Percentiles rank a stretch among this genome's conserved stretches.
These are phyloP conservation scores for Iris pallida DNA, from an alignment of 116 monocot genomes.

Conservation along the genomic window DNA sequence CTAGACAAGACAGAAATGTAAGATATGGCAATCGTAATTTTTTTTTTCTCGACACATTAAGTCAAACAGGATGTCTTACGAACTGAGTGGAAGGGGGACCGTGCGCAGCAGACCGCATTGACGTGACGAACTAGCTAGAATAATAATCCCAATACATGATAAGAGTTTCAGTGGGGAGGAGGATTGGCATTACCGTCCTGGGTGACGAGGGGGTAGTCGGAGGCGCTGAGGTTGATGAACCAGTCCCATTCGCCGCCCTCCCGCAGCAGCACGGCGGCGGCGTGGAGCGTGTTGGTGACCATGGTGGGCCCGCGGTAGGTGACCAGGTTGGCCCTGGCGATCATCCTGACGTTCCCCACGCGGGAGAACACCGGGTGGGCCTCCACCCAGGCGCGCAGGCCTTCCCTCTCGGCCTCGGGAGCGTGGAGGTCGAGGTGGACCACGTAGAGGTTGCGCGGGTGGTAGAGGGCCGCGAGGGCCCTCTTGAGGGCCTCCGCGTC, in stretches of 20 bases:
- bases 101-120: too few species aligned
- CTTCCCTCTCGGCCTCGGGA: conserved; percentile 4
- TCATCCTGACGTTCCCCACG: conserved; percentile 23
- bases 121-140: too few species aligned
- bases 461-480: conserved; percentile 21
- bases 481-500: conserved; percentile 5
- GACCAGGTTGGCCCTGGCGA: conserved; percentile 21
- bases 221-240: conserved; percentile 24
- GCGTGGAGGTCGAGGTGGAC: conserved; percentile 33
- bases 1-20: too few species aligned
- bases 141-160: too few species aligned
- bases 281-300: conserved; percentile 26
- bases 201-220: conserved; percentile 28
- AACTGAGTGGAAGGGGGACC: too few species aligned
- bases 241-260: conserved; percentile 24
- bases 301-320: conserved; percentile 26
- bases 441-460: conserved; percentile 23
- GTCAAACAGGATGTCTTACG: too few species aligned
- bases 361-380: conserved; percentile 7
- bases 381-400: conserved; percentile 5
- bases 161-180: too few species aligned
- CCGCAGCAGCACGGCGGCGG: conserved; percentile 16
- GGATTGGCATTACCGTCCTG: conserved; percentile 15
- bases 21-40: too few species aligned
- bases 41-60: too few species aligned